Percentiles rank a stretch among this genome's conserved stretches.
Evolutionary conservation across 495 filamentous ascomycete genomes (phyloP).

Genomic region (Hypoxylon fragiforme): DNA sequence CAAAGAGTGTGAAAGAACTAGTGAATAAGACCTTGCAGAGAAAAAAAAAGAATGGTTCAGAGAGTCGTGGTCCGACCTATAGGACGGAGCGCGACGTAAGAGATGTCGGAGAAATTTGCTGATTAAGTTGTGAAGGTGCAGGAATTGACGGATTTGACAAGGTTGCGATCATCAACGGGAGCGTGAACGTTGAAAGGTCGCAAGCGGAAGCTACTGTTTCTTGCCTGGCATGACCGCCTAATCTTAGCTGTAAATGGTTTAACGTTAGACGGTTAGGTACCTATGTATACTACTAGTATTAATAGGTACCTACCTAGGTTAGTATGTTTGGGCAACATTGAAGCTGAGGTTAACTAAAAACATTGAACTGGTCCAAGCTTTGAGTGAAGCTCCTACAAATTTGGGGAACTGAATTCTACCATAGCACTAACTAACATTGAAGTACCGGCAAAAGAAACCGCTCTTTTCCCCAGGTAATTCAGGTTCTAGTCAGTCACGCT

Average conservation of each 20-base stretch:
- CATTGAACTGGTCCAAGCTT: no score
- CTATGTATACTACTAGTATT: no score
- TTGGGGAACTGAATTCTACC: no score
- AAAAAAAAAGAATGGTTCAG: not conserved
- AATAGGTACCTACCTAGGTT: not conserved
- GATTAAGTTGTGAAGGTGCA: constrained; percentile 1
- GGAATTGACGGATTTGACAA: constrained; percentile 4
- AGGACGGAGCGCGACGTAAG: not conserved
- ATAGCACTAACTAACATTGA: no score
- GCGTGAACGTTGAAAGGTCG: constrained; percentile 6
- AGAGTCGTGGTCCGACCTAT: not conserved
- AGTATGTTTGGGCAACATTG: not conserved
- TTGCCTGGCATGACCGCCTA: constrained; percentile 27
- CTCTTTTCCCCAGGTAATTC: no score
- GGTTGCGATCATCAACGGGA: constrained; percentile 16
- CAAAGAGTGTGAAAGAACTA: constrained; percentile 7
- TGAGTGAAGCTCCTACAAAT: no score
- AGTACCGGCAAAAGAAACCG: no score
- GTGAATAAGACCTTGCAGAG: not conserved
- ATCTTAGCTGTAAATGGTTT: constrained; percentile 13
- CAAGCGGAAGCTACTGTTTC: constrained; percentile 24
- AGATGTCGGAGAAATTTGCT: constrained; percentile 1
- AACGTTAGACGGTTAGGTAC: not conserved
- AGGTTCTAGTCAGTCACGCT: no score
- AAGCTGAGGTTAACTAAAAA: no score